A percentile compares a stretch with the other conserved stretches of the same genome.
Conservation (phyloP, 169 alveolate genomes). For the Condylostoma magnum region DNA sequence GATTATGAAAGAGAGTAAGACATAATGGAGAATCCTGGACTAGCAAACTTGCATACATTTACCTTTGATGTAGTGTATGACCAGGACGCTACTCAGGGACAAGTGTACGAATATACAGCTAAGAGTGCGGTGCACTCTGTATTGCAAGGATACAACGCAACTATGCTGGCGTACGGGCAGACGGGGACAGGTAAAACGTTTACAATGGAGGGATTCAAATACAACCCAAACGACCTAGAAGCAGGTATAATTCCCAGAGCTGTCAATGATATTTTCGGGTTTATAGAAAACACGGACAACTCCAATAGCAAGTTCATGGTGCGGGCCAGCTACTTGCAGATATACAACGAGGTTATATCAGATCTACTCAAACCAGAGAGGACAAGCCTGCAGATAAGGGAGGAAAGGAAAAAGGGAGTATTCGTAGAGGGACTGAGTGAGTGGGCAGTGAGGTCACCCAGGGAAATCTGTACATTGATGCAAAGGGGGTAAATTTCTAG, state of each 20-base stretch:
- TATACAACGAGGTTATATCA: slow-evolving; percentile 84
- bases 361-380: slow-evolving; percentile 81
- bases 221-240: slow-evolving; percentile 67
- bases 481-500: slow-evolving; percentile 77
- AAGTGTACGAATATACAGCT: slow-evolving; percentile 86
- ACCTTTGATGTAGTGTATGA: slow-evolving; percentile 83
- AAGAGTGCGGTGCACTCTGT: slow-evolving; percentile 78
- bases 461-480: slow-evolving; percentile 79
- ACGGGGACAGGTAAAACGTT: slow-evolving; percentile 85
- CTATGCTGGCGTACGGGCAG: slow-evolving; percentile 80
- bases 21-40: slow-evolving; percentile 71
- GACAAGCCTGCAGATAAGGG: slow-evolving; percentile 65
- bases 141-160: slow-evolving; percentile 79
- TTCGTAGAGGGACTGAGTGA: slow-evolving; percentile 83
- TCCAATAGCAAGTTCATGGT: slow-evolving; percentile 74
- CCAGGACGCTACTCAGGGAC: slow-evolving; percentile 69
- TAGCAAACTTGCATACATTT: slow-evolving; percentile 62
- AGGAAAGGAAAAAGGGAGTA: slow-evolving; percentile 82
- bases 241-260: slow-evolving; percentile 87
- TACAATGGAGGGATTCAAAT: slow-evolving; percentile 88
- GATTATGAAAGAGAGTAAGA: slow-evolving; percentile 74
- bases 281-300: slow-evolving; percentile 49
- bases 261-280: slow-evolving; percentile 80
- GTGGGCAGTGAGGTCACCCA: slow-evolving; percentile 86
- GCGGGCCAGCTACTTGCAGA: slow-evolving; percentile 81